These are phyloP conservation scores for Onygenales sp. DNA, from an alignment of 2,329 filamentous ascomycete species.

Conservation along the genomic window DNA sequence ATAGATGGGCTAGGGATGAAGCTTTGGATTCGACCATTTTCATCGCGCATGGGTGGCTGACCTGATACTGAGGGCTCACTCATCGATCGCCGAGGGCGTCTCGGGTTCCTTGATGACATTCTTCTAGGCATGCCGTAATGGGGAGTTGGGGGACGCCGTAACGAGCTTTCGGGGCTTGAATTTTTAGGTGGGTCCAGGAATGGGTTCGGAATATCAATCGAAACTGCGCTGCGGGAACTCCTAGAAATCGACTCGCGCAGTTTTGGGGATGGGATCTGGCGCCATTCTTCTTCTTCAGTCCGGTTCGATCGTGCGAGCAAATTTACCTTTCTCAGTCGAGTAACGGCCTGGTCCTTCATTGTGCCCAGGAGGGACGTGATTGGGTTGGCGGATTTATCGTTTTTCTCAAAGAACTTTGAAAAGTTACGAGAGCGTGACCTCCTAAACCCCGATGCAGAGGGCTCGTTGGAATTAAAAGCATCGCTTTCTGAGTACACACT, in stretches of 20 bases:
- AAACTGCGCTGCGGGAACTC: neutral
- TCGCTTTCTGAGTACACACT: neutral
- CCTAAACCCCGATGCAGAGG: neutral
- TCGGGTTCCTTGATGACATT: neutral
- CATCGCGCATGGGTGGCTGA: neutral
- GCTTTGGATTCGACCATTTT: slow-evolving; percentile 2
- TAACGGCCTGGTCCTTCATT: neutral
- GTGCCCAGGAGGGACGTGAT: neutral
- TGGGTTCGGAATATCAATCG: neutral
- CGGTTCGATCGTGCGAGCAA: neutral
- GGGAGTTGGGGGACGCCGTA: neutral
- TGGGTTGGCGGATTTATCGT: neutral
- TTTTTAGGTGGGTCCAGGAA: neutral
- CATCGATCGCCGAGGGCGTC: neutral
- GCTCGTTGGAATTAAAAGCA: neutral
- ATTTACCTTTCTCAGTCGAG: neutral
- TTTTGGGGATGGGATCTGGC: neutral
- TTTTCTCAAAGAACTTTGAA: neutral
- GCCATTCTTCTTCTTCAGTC: neutral
- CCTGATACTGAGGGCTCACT: neutral
- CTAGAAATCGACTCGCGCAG: neutral
- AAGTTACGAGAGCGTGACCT: neutral
- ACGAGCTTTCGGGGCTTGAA: neutral
- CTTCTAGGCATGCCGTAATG: neutral
- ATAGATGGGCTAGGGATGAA: slow-evolving; percentile 7